phyloP scores from a whole-genome alignment of 352 stramenopile species.

The Phytopythium delawarense region DNA sequence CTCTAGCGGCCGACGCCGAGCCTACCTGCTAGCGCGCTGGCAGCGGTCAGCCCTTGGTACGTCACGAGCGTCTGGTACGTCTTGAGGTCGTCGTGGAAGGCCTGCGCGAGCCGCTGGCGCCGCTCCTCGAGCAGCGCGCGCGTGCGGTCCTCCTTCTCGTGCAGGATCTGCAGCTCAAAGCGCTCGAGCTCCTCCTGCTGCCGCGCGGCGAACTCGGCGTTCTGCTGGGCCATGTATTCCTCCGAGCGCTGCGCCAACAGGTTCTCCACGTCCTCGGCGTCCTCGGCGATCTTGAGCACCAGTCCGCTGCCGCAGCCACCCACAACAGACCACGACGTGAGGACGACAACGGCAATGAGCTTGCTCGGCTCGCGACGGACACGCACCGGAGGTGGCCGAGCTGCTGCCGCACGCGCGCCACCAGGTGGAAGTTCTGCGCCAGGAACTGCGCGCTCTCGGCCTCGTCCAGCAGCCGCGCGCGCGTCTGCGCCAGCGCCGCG shows the following conservation, averaged over 20 bases:
- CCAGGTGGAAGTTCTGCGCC: slow-evolving; percentile 54
- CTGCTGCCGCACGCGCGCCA: slow-evolving; percentile 50
- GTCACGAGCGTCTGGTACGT: slow-evolving; percentile 76
- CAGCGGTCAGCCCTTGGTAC: slow-evolving; percentile 36
- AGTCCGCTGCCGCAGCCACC: slow-evolving; percentile 10
- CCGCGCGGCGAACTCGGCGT: slow-evolving; percentile 58
- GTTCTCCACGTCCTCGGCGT: slow-evolving; percentile 68
- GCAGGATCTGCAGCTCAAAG: slow-evolving; percentile 58
- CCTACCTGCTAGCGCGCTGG: slow-evolving; percentile 8
- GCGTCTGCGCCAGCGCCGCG: slow-evolving; percentile 28
- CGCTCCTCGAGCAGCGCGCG: slow-evolving; percentile 51
- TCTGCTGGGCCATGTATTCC: slow-evolving; percentile 68
- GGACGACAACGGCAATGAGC: neutral
- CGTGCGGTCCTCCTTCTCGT: slow-evolving; percentile 62
- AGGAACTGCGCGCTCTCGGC: slow-evolving; percentile 68
- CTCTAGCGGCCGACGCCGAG: neutral
- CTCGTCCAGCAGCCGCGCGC: slow-evolving; percentile 51
- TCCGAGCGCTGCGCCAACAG: slow-evolving; percentile 63
- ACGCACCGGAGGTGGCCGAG: slow-evolving; percentile 39
- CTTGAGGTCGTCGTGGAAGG: slow-evolving; percentile 72
- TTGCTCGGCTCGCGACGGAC: neutral
- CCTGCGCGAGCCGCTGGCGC: slow-evolving; percentile 47
- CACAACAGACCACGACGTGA: neutral
- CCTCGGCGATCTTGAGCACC: slow-evolving; percentile 52
- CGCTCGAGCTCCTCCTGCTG: slow-evolving; percentile 75